Base-by-base conservation (phyloP, 2,329 filamentous ascomycete species). In the Fusarium irregulare region DNA sequence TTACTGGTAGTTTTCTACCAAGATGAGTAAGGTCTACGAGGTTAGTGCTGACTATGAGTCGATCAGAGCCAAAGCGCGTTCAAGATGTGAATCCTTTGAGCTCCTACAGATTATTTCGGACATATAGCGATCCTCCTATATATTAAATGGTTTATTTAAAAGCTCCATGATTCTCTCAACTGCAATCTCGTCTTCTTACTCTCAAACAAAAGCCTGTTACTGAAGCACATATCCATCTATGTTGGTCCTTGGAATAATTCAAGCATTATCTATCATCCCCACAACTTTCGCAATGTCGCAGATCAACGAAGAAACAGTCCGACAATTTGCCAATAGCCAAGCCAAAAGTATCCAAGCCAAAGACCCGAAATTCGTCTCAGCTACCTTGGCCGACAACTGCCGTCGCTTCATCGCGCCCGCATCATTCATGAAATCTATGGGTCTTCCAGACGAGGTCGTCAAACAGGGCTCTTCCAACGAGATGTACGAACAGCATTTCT, bases 361-460 rank as follows among this genome's bases (percentile, higher is more conserved):
- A 46, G 23, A 59, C 23, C 40, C 56, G 2, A 55, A 55, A 16
- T 23, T 46, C 28, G 56, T 55, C 6, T 59, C 56, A 4, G 41
- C 6, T 10, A 59, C 30, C 4, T 13, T 59, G 3, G n/a, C 56
- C 13, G 40, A 45, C 18, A 28, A 54, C 12, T 59, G 56, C 11
- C 48, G 48, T 14, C 56, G 48, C 16, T 28, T 40, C 10, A 45
- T 59, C 3, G 48, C 23, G 1, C 56, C 56, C 14, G 21, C 23
- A 16, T 55, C 56, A 3, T 59, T 59, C 6, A 55, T 59, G 40
- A 37, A 13, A n/a, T 14, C 28, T 1, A 59, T 55, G 49, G 49
- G 48, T 2, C 7, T 59, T 7, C 56, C 56, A 4, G 28, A 7
- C 1, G 40, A 45, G 4, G 6, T 55, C 2, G 27, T 34, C 4